Evolutionary conservation across 1,139 yeast species (phyloP).

Genomic region (Zygotorulaspora mrakii): DNA sequence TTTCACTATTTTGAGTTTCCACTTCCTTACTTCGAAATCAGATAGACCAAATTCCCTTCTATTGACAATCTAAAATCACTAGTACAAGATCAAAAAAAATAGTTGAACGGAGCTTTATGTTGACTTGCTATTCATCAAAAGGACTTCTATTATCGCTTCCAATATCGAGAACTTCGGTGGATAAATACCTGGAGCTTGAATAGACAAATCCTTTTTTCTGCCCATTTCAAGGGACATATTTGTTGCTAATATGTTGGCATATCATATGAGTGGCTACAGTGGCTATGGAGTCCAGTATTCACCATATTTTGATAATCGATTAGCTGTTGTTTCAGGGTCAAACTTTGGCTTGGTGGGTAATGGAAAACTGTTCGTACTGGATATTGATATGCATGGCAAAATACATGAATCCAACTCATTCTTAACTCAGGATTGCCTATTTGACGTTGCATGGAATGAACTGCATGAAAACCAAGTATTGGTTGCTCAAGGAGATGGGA

Average conservation of each 20-base stretch:
- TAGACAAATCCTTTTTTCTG: no score
- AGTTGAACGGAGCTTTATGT: background rate
- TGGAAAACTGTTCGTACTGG: constrained; percentile 70
- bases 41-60: background rate
- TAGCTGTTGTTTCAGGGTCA: constrained; percentile 88
- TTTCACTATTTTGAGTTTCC: background rate
- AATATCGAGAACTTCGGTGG: background rate
- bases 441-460: constrained; percentile 89
- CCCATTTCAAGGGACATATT: no score
- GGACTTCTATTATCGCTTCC: background rate
- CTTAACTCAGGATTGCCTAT: constrained; percentile 91
- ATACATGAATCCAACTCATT: constrained; percentile 56
- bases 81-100: no score
- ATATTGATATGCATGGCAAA: constrained; percentile 62
- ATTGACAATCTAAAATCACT: no score
- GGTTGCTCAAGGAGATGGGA: constrained; percentile 87
- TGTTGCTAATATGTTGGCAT: constrained; percentile 60
- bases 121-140: background rate
- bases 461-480: constrained; percentile 79
- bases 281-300: constrained; percentile 89
- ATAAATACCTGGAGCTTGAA: no score
- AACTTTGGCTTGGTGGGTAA: constrained; percentile 94
- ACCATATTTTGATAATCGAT: constrained; percentile 82
- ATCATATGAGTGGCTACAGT: constrained; percentile 74
- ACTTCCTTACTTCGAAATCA: background rate